phyloP scores from a whole-genome alignment of 441 rosid species.

The Mallotus japonicus region DNA sequence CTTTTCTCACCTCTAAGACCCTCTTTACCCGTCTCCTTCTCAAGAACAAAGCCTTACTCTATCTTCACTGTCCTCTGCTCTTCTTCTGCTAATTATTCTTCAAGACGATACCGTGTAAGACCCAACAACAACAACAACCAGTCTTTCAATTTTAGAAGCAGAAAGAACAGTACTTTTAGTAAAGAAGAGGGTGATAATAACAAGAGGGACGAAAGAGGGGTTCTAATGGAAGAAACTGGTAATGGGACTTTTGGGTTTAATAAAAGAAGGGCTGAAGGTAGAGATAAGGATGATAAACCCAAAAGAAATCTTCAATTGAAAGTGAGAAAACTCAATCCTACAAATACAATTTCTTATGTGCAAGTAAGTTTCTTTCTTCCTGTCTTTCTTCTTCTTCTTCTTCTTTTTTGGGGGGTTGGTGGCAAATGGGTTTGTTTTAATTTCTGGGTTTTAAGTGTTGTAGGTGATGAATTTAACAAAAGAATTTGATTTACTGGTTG shows the following conservation, averaged over 20 bases:
- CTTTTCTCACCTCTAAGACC: conserved; percentile 44
- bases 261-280: conserved; percentile 79
- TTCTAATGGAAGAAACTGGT: conserved; percentile 46
- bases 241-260: conserved; percentile 51
- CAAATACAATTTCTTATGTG: conserved; percentile 78
- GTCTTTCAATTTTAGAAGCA: conserved; percentile 36
- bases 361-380: conserved; percentile 42
- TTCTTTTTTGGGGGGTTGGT: not conserved
- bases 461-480: not conserved
- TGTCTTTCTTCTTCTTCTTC: not conserved
- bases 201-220: conserved; percentile 14
- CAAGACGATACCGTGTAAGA: conserved; percentile 39
- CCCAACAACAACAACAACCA: conserved; percentile 29
- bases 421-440: not conserved
- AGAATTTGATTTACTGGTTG: not conserved
- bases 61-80: conserved; percentile 39
- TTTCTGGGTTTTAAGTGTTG: not conserved
- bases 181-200: conserved; percentile 10
- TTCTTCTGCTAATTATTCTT: conserved; percentile 28
- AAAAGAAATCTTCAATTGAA: conserved; percentile 65
- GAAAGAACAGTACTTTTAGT: conserved; percentile 39
- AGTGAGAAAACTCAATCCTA: conserved; percentile 66
- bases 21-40: conserved; percentile 28
- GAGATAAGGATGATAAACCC: conserved; percentile 48
- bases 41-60: conserved; percentile 38